A percentile compares a stretch with the other conserved stretches of the same genome.
These are phyloP conservation scores for Didymella sp. DNA, from an alignment of 2,329 filamentous ascomycete genomes.

Conservation along the genomic window DNA sequence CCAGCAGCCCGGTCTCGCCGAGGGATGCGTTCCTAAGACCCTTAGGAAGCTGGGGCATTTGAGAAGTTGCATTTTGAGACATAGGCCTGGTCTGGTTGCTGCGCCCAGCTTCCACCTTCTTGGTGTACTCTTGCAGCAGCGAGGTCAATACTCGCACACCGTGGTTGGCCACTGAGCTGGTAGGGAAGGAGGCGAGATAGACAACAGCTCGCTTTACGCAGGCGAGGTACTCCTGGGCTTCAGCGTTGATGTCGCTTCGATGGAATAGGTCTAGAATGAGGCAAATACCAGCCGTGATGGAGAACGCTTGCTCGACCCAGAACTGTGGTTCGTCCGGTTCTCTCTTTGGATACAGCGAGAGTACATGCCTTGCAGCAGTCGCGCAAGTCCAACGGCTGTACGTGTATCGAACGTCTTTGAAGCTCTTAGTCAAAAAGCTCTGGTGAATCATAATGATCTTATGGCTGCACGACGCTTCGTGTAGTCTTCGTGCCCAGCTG, in stretches of 20 bases:
- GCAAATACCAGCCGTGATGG: constrained; percentile 41
- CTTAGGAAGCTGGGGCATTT: constrained; percentile 20
- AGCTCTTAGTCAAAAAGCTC: constrained; percentile 52
- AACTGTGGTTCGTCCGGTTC: constrained; percentile 51
- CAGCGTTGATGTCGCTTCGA: constrained; percentile 28
- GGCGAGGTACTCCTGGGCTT: constrained; percentile 33
- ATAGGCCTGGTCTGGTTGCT: constrained; percentile 8
- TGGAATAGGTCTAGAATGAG: constrained; percentile 42
- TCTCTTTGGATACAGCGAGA: constrained; percentile 47
- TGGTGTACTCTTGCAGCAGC: constrained; percentile 41
- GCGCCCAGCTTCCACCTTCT: constrained; percentile 26
- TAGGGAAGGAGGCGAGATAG: constrained; percentile 42
- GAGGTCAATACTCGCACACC: constrained; percentile 50
- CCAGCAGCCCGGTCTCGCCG: constrained; percentile 11
- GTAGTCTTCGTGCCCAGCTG: constrained; percentile 50
- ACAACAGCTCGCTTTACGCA: constrained; percentile 45
- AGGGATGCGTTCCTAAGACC: constrained; percentile 13
- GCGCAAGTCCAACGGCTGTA: constrained; percentile 54
- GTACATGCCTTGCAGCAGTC: constrained; percentile 52
- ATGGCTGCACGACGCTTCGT: constrained; percentile 51
- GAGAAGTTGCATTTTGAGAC: constrained; percentile 1
- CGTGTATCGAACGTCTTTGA: constrained; percentile 52
- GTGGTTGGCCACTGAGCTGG: constrained; percentile 51
- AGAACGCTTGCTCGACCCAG: constrained; percentile 51
- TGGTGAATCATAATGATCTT: constrained; percentile 58